A percentile compares a stretch with the other conserved stretches of the same genome.
phyloP scores from a whole-genome alignment of 768 basidiomycete species.

The Trametopsis cervina region DNA sequence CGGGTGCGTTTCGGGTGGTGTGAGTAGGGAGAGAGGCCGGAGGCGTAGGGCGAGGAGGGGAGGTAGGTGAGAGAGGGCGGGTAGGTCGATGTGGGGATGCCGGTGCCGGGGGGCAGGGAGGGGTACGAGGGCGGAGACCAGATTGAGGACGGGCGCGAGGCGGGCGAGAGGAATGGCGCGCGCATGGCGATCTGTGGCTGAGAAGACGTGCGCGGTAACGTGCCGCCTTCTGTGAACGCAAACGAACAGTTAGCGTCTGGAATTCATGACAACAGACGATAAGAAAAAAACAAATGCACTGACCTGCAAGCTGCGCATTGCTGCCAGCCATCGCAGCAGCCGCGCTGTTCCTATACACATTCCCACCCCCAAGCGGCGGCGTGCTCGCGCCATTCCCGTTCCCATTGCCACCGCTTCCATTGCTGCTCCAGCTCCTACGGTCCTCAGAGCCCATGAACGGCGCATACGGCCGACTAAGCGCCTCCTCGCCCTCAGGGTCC shows the following conservation, averaged over 20 bases:
- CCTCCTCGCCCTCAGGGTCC: conserved; percentile 13
- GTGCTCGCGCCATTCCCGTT: not conserved
- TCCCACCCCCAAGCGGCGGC: conserved; percentile 11
- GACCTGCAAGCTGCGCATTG: conserved; percentile 9
- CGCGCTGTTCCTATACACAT: conserved; percentile 39
- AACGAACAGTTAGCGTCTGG: too few species aligned
- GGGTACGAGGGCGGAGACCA: conserved; percentile 54
- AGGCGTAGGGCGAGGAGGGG: conserved; percentile 5
- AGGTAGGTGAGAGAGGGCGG: conserved; percentile 12
- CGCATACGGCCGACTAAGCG: conserved; percentile 32
- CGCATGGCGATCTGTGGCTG: conserved; percentile 49
- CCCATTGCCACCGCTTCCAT: not conserved
- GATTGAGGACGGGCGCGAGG: conserved; percentile 56
- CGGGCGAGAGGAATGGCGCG: conserved; percentile 62
- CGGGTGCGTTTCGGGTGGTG: conserved; percentile 21
- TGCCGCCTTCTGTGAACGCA: conserved; percentile 6
- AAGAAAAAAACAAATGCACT: not conserved
- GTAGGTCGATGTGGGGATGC: conserved; percentile 15
- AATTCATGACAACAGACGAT: conserved; percentile 1
- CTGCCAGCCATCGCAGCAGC: conserved; percentile 33
- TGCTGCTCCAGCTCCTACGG: conserved; percentile 6
- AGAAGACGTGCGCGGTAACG: conserved; percentile 32
- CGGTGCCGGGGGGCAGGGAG: conserved; percentile 14
- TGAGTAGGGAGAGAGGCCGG: conserved; percentile 9
- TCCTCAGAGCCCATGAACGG: conserved; percentile 36